phyloP scores from a whole-genome alignment of 73 alveolate species.

The Tetrahymena malaccensis region DNA sequence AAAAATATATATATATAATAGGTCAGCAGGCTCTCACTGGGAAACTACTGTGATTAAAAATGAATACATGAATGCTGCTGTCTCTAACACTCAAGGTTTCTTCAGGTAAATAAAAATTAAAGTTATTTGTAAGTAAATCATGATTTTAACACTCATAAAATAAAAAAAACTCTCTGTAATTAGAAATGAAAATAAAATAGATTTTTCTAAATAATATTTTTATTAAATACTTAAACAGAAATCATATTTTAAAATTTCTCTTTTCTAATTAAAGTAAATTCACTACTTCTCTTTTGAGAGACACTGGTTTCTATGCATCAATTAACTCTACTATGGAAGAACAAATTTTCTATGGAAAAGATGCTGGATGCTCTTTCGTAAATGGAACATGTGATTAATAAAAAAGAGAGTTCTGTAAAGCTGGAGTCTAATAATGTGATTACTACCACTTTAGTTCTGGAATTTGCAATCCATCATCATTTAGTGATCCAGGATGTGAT shows the following conservation, averaged over 20 bases:
- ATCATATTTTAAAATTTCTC: not conserved
- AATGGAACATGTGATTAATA: not conserved
- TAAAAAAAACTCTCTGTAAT: no score
- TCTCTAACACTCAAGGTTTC: not conserved
- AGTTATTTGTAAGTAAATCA: no score
- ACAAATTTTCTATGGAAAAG: not conserved
- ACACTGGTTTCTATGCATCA: not conserved
- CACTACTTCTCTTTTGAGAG: not conserved
- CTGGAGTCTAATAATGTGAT: not conserved
- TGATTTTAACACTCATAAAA: no score
- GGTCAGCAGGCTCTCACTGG: not conserved
- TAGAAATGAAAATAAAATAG: no score
- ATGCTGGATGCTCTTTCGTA: not conserved
- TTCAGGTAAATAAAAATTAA: not conserved
- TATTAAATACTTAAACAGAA: no score
- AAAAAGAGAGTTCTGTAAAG: not conserved
- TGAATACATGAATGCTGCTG: not conserved
- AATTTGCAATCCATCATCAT: not conserved
- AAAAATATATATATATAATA: not conserved
- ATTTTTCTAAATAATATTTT: no score
- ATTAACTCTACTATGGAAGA: not conserved
- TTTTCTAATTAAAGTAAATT: not conserved
- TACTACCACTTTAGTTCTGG: not conserved
- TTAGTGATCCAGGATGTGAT: not conserved
- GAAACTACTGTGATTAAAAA: not conserved